Evolutionary conservation across 2,329 filamentous ascomycete genomes (phyloP).

Genomic region (Alternaria sp.): DNA sequence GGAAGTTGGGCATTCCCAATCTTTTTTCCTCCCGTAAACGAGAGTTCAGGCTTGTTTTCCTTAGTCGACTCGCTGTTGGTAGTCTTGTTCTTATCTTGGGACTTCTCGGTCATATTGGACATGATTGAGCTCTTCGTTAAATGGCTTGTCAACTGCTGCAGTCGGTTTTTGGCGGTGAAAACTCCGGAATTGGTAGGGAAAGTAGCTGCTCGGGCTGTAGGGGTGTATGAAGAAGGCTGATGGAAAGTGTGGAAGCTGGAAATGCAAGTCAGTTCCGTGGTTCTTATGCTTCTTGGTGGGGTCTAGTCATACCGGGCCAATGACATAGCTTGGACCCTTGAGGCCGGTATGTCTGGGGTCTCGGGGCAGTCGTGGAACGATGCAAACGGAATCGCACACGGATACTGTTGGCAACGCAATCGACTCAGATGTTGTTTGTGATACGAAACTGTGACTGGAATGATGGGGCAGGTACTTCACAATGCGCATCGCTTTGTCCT

Average conservation of each 20-base stretch:
- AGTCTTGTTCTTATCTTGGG: neutral
- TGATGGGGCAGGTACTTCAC: neutral
- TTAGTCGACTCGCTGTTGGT: neutral
- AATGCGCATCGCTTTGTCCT: neutral
- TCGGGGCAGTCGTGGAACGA: neutral
- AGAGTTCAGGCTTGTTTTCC: neutral
- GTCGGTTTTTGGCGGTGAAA: constrained; percentile 2
- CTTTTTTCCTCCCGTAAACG: too few relatives aligned
- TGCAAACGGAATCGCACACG: constrained; percentile 9
- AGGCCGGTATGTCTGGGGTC: neutral
- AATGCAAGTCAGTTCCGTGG: constrained; percentile 8
- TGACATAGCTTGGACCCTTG: constrained; percentile 5
- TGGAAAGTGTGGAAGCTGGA: constrained; percentile 8
- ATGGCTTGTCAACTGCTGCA: constrained; percentile 8
- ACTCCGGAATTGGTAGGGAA: constrained; percentile 8
- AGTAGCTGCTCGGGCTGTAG: constrained; percentile 11
- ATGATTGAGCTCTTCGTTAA: constrained; percentile 9
- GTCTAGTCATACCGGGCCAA: constrained; percentile 13
- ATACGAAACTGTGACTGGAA: neutral
- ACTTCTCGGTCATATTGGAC: neutral
- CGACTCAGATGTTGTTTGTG: neutral
- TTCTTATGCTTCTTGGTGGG: constrained; percentile 11
- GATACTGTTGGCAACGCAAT: neutral
- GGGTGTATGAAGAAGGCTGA: constrained; percentile 17
- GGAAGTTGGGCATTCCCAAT: constrained; percentile 15